Conservation (phyloP, 2,329 filamentous ascomycete species). For the Teratosphaeria epicoccoides region DNA sequence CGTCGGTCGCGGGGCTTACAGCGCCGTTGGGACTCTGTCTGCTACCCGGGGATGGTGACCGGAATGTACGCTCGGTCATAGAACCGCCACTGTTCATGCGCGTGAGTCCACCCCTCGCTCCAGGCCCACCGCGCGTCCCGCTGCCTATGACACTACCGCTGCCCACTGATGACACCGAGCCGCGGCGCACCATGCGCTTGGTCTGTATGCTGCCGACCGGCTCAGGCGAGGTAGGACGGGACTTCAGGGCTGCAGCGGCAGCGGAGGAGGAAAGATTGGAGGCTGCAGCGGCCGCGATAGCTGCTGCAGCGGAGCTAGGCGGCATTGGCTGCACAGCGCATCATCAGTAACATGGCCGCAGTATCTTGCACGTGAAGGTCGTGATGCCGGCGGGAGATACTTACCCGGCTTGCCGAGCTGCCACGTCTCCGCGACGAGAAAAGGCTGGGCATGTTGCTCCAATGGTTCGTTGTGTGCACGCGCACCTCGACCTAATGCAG, state of each 20-base stretch:
- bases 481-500: background rate
- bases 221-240: slow-evolving; percentile 65
- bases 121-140: slow-evolving; percentile 19
- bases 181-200: slow-evolving; percentile 68
- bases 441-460: slow-evolving; percentile 16
- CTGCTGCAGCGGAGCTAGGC: slow-evolving; percentile 60
- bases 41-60: slow-evolving; percentile 54
- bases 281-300: slow-evolving; percentile 65
- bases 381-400: slow-evolving; percentile 11
- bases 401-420: slow-evolving; percentile 20
- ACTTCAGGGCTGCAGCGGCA: slow-evolving; percentile 73
- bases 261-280: slow-evolving; percentile 72
- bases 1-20: slow-evolving; percentile 20
- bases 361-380: slow-evolving; percentile 1
- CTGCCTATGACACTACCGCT: slow-evolving; percentile 31
- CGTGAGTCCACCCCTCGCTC: slow-evolving; percentile 40
- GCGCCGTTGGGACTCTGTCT: slow-evolving; percentile 24
- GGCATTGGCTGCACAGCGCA: slow-evolving; percentile 32
- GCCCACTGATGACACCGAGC: slow-evolving; percentile 58
- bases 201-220: slow-evolving; percentile 76
- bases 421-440: slow-evolving; percentile 18
- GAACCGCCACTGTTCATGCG: slow-evolving; percentile 62
- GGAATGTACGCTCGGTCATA: slow-evolving; percentile 83
- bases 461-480: background rate
- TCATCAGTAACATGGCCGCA: background rate